Base-by-base conservation (phyloP, 2,329 filamentous ascomycete genomes). In the Aspergillus cejpii region DNA sequence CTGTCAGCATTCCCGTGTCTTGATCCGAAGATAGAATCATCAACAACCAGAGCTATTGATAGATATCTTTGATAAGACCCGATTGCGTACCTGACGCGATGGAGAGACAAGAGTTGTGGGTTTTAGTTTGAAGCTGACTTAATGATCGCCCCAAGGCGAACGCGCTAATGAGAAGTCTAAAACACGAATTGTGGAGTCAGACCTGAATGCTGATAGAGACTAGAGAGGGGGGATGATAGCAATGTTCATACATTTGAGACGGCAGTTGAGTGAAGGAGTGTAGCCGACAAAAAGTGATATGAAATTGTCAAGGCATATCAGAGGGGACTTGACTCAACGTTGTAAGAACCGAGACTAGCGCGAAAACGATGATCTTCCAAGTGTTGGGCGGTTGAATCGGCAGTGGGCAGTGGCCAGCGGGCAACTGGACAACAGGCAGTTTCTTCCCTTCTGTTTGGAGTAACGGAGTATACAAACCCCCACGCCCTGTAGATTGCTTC, bases 341-440 rank as follows among this genome's bases (percentile, higher is more conserved):
- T 27, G 37, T 27, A 28, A 19, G 20, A 19, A 12, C 19, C 14
- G 37, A 26, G 28, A 33, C 19, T 36, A 37, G 31, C 28, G 28
- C 23, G 11, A 24, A 37, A n/a, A 24, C 12, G 36, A 42, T 38
- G 45, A 47, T 49, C 49, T 47, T 50, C 47, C 40, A 44, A 42
- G n/a, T 26, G 45, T 52, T 48, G 47, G 49, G 45, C 28, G 47
- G 47, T 50, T 48, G 45, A 45, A 45, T n/a, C n/a, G n/a, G n/a
- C n/a, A n/a, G n/a, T n/a, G n/a, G n/a, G n/a, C n/a, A n/a, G n/a
- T n/a, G n/a, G n/a, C n/a, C n/a, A 26, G 37, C 15, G 31, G 17
- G 31, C 7, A 34, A 14, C n/a, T 8, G 6, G n/a, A 14, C n/a
- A 6, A n/a, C n/a, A n/a, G n/a, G n/a, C n/a, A n/a, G n/a, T n/a